Evolutionary conservation across 352 stramenopile genomes (phyloP), one percentile per base, ranked within the genome.

Genomic region (Thalassiosira hispida): DNA sequence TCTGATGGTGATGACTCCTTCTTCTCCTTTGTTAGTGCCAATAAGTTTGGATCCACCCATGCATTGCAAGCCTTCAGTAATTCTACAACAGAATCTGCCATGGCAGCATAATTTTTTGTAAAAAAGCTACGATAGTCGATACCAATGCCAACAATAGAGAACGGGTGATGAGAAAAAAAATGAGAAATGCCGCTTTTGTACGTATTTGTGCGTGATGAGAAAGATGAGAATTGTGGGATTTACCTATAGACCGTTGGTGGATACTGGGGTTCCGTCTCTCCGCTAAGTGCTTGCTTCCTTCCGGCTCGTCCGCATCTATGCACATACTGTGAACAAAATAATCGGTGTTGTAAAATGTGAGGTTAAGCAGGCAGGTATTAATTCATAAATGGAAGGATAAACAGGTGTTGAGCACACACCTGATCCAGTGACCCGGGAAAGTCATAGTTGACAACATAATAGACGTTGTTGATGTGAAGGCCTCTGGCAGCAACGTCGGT

Each of bases 401-500:
- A 59, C 23, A 46, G 12, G 29, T 16, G 42, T 1, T 14, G 33
- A 46, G 25, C n/a, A 64, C 81, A 86, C 60, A 99, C 96, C 57
- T 91, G 81, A 73, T 92, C 83, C 12, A 93, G 63, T 51, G 85
- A 89, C 5, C 73, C 64, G 18, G 88, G 85, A 70, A 93, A 92
- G 42, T 99, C 97, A 84, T 98, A 99, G 85, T 99, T 99, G 79
- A 99, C 98, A 14, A 99, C 96, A 35, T 95, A 97, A 76, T 98
- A 88, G 7, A 99, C 96, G 59, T 96, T 84, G 11, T 83, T 81
- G 72, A 99, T 94, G 85, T 99, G 97, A 55, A 99, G 97, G 72
- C 97, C 97, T 87, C 97, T 94, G n/a, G 96, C 96, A n/a, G 97
- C 97, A 55, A 99, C 90, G 83, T 99, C 97, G 1, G 97, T 99